Conservation (phyloP, 805 yeast genomes). For the Hanseniaspora opuntiae region DNA sequence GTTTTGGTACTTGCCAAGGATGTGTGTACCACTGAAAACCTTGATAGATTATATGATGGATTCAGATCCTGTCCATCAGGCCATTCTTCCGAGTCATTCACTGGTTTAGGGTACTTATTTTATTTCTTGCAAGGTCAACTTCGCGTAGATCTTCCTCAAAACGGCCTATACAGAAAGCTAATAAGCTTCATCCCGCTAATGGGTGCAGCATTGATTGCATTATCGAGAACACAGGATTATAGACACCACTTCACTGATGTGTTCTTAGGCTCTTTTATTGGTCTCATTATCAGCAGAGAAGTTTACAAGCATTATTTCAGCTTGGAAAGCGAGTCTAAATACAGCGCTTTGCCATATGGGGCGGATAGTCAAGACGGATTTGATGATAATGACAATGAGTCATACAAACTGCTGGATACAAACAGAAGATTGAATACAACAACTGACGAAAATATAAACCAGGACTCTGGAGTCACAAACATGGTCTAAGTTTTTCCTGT, state of each 20-base stretch:
- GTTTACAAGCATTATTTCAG: constrained; percentile 19
- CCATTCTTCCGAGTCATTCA: constrained; percentile 58
- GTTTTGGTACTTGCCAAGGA: constrained; percentile 47
- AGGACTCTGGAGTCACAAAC: not conserved
- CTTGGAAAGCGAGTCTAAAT: not conserved
- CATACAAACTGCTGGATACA: constrained; percentile 6
- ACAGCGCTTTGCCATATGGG: not conserved
- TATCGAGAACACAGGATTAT: constrained; percentile 80
- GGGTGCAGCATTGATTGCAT: constrained; percentile 64
- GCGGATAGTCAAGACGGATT: not conserved
- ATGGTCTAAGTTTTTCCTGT: not conserved
- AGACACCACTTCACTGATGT: constrained; percentile 88
- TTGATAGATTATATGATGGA: constrained; percentile 43
- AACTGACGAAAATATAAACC: not conserved
- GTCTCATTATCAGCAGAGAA: constrained; percentile 41
- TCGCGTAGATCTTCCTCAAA: constrained; percentile 32
- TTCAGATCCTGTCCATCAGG: constrained; percentile 76
- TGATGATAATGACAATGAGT: not conserved
- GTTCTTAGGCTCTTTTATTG: constrained; percentile 55
- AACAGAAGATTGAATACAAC: not conserved
- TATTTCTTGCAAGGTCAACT: constrained; percentile 61
- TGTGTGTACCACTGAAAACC: constrained; percentile 45
- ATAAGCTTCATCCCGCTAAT: constrained; percentile 43
- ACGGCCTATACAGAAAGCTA: constrained; percentile 53
- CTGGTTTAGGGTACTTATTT: constrained; percentile 50